phyloP scores from a whole-genome alignment of 2,329 filamentous ascomycete genomes.

The Fusarium sarcochroum region DNA sequence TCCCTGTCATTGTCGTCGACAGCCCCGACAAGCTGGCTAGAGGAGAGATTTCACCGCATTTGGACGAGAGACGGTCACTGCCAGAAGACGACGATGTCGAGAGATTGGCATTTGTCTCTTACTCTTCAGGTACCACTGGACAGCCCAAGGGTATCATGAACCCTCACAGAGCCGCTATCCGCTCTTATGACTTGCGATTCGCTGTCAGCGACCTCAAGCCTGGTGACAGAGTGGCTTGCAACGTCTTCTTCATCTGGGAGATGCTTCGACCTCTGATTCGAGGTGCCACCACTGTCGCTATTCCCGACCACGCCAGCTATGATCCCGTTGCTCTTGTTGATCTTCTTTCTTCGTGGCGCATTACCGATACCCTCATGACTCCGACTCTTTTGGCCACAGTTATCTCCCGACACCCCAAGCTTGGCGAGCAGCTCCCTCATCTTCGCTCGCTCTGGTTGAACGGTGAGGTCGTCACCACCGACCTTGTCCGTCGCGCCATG shows the following conservation, averaged over 20 bases:
- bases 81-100: constrained; percentile 79
- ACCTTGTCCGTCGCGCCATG: constrained; percentile 77
- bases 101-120: constrained; percentile 83
- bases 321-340: constrained; percentile 82
- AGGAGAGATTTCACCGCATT: constrained; percentile 48
- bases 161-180: constrained; percentile 79
- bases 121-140: constrained; percentile 83
- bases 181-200: constrained; percentile 82
- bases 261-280: constrained; percentile 82
- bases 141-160: constrained; percentile 88
- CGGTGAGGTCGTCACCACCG: constrained; percentile 85
- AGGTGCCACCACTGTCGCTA: constrained; percentile 81
- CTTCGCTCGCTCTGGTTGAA: constrained; percentile 84
- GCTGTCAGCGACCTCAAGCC: constrained; percentile 76
- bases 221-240: constrained; percentile 86
- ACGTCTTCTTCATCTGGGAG: constrained; percentile 91
- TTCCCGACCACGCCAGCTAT: constrained; percentile 83
- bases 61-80: constrained; percentile 63
- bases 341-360: constrained; percentile 72
- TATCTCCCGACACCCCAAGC: constrained; percentile 76
- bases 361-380: constrained; percentile 88
- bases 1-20: constrained; percentile 77
- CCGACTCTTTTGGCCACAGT: constrained; percentile 83
- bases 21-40: constrained; percentile 52
- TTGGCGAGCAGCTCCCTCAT: constrained; percentile 73